Base-by-base conservation (phyloP, 352 stramenopile genomes). In the Halophytophthora polymorphica region DNA sequence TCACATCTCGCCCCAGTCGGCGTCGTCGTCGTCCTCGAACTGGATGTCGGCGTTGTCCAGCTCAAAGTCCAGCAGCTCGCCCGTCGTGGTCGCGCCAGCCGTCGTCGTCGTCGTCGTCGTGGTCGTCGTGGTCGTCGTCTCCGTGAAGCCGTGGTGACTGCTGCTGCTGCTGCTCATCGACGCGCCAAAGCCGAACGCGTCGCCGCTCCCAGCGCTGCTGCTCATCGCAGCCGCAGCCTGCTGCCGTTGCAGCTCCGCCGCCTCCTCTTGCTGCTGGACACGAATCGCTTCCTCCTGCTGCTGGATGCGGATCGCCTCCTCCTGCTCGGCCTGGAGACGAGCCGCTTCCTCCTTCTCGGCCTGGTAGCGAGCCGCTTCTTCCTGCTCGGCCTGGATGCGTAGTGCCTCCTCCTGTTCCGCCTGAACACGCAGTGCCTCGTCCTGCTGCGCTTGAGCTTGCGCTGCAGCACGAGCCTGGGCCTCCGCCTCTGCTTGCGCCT, bases 1-100 rank as follows among this genome's bases (percentile, higher is more conserved):
- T 58, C 81, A 92, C 82, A 92, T 92, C 51, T 92, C 82, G 19
- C 82, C 82, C 82, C 82, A 92, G 54, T 92, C 82, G 31, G 75
- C 77, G 40, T 92, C 81, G 47, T 92, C 81, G 31, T 92, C 79
- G 44, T 91, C 81, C 39, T 89, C 77, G 53, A 89, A 89, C 36
- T 86, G 64, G 36, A 89, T 70, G 42, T 88, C 77, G n/a, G 80
- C 74, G 53, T 81, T 87, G 23, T 81, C 72, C 40, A 88, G 37
- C 49, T 89, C 78, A 59, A 90, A 92, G 60, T 92, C 82, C 33
- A 92, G 55, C 52, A 89, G 42, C n/a, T 77, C 73, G 39, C 65
- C 78, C 3, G 70, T 71, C 23, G 64, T 73, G 10, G 48, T 34
- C 34, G 56, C 35, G 7, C 56, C 59, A 39, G 45, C 64, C 25